Evolutionary conservation across 257 asterid genomes (phyloP).

Genomic region (Rhazya stricta): DNA sequence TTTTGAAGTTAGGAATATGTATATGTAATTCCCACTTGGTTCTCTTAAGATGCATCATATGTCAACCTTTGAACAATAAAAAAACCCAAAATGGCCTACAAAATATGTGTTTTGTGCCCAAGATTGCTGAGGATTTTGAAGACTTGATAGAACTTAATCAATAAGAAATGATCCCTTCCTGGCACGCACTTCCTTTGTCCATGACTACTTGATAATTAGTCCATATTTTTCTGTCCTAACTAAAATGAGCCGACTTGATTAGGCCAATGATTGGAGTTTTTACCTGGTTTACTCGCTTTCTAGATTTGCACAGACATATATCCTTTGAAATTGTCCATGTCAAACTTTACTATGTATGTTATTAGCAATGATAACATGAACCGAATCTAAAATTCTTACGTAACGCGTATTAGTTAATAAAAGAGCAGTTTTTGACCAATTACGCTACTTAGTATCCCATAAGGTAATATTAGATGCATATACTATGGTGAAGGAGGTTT

Average conservation of each 20-base stretch:
- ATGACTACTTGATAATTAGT: neutral
- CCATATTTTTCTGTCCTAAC: neutral
- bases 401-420: too few relatives aligned
- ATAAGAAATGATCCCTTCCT: neutral
- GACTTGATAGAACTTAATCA: neutral
- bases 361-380: too few relatives aligned
- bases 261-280: neutral
- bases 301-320: neutral
- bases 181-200: neutral
- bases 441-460: too few relatives aligned
- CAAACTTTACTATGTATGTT: neutral
- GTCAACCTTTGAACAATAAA: neutral
- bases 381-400: too few relatives aligned
- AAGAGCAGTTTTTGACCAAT: too few relatives aligned
- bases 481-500: too few relatives aligned
- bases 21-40: neutral
- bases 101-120: neutral
- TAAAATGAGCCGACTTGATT: neutral
- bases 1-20: neutral
- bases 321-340: neutral
- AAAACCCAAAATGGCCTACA: neutral
- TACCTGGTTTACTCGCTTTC: conserved; percentile 2
- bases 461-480: too few relatives aligned
- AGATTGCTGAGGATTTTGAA: neutral
- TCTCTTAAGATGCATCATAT: too few relatives aligned